Evolutionary conservation across 2,329 filamentous ascomycete species (phyloP).

Genomic region (Tolypocladium tropicale): DNA sequence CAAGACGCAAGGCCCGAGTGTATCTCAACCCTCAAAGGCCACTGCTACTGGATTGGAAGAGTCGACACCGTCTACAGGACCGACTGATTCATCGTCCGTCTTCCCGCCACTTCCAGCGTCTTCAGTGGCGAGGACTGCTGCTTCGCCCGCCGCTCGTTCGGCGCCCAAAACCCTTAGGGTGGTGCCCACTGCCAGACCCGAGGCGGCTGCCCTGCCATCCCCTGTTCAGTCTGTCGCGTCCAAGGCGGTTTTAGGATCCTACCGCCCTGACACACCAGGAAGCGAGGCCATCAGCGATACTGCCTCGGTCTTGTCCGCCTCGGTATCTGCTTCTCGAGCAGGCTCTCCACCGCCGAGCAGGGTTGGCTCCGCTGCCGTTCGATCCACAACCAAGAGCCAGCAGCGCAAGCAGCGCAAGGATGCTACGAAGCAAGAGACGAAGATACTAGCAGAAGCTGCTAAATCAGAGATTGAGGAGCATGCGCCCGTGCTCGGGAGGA

Average conservation of each 20-base stretch:
- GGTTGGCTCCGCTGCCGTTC: slow-evolving; percentile 58
- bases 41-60: not conserved
- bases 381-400: slow-evolving; percentile 66
- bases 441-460: slow-evolving; percentile 38
- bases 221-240: slow-evolving; percentile 17
- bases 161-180: slow-evolving; percentile 60
- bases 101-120: slow-evolving; percentile 41
- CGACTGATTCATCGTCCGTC: slow-evolving; percentile 21
- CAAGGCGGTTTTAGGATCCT: slow-evolving; percentile 17
- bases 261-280: slow-evolving; percentile 60
- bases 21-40: not conserved
- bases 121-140: slow-evolving; percentile 31
- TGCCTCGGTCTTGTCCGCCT: slow-evolving; percentile 62
- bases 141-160: slow-evolving; percentile 39
- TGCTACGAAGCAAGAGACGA: slow-evolving; percentile 52
- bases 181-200: slow-evolving; percentile 44
- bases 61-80: not conserved
- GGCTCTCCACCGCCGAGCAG: slow-evolving; percentile 58
- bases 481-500: slow-evolving; percentile 66
- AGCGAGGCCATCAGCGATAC: slow-evolving; percentile 71
- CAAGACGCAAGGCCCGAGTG: not conserved
- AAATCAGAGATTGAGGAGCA: slow-evolving; percentile 45
- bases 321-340: slow-evolving; percentile 56
- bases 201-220: slow-evolving; percentile 34
- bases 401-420: slow-evolving; percentile 68